phyloP scores from a whole-genome alignment of 2,329 filamentous ascomycete genomes.

The Trichoderma sp. region DNA sequence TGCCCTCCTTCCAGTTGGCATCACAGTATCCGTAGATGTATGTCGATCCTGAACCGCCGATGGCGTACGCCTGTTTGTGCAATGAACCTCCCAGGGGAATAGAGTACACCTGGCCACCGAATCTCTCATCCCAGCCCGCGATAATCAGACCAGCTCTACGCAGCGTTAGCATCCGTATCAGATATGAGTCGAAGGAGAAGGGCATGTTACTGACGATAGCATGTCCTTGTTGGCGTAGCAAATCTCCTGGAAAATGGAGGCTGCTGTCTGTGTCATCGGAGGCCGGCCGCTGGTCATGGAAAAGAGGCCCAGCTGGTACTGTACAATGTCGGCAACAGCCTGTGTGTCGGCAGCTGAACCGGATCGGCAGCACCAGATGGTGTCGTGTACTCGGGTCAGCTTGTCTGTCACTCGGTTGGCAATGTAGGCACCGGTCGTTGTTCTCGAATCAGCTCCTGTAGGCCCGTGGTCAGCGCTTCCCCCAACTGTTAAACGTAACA shows the following conservation, averaged over 20 bases:
- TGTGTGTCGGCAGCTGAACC: constrained; percentile 97
- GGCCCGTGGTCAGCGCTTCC: constrained; percentile 23
- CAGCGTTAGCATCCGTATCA: constrained; percentile 24
- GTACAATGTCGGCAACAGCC: constrained; percentile 95
- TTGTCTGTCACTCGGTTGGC: constrained; percentile 99
- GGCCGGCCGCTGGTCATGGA: constrained; percentile 85
- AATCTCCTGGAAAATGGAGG: constrained; percentile 94
- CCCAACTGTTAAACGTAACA: not conserved
- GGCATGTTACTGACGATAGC: constrained; percentile 66
- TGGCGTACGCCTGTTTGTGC: constrained; percentile 95
- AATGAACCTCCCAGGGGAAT: constrained; percentile 95
- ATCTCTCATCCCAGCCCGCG: constrained; percentile 93
- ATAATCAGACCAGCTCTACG: constrained; percentile 92
- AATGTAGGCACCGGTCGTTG: constrained; percentile 96
- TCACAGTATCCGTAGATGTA: constrained; percentile 99
- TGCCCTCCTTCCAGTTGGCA: constrained; percentile 90
- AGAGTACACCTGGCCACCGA: constrained; percentile 96
- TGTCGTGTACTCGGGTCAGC: constrained; percentile 96
- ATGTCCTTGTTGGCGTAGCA: constrained; percentile 98
- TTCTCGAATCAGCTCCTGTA: constrained; percentile 88
- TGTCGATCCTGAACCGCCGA: constrained; percentile 94
- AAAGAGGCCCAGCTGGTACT: constrained; percentile 94
- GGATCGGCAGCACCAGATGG: constrained; percentile 99
- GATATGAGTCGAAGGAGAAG: not conserved
- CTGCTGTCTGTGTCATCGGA: constrained; percentile 92